Evolutionary conservation across 805 yeast genomes (phyloP), one percentile per base, ranked within the genome.

Genomic region (Metschnikowia orientalis): DNA sequence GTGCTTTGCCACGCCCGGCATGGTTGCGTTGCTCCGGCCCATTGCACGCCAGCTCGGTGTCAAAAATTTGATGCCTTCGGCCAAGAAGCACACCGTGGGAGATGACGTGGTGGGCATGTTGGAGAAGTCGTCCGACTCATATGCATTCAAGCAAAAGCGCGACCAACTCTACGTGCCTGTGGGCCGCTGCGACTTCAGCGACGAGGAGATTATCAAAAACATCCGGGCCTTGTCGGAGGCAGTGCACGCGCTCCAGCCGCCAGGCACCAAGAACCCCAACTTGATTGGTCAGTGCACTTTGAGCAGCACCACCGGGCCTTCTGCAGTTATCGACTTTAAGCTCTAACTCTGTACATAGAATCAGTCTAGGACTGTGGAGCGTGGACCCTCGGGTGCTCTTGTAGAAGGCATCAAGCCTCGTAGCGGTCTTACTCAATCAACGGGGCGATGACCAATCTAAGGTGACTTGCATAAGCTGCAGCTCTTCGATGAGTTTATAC

Each of bases 11-110:
- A 81, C 96, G 2, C 85, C 95, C 1, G 95, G 85, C 22, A 75
- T 87, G 37, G 73, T 73, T 14, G 58, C 73, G n/a, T 68, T 71
- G 16, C 66, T 92, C 43, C 71, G 71, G 42, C 68, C 74, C 37
- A 63, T 86, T 14, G 95, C 92, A n/a, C 75, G 88, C 51, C 63
- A 73, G 8, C 70, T 92, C 47, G 97, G 97, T 38, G 95, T 95
- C 19, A 77, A 71, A 51, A 95, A 95, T 15, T 69, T 92, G 47
- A 81, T 89, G 84, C 97, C 98, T 28, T 72, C 74, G 26, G 79
- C 74, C 9, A 88, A 87, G 63, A 82, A 79, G 53, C 95, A 95
- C 11, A 88, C 96, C 1, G 92, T 90, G 6, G 64, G 81, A 1
- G 73, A 75, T n/a, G 77, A 87, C 48, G 61, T 87, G 18, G 63